Evolutionary conservation across 2,329 filamentous ascomycete species (phyloP).

Genomic region (Paecilomyces formosus): DNA sequence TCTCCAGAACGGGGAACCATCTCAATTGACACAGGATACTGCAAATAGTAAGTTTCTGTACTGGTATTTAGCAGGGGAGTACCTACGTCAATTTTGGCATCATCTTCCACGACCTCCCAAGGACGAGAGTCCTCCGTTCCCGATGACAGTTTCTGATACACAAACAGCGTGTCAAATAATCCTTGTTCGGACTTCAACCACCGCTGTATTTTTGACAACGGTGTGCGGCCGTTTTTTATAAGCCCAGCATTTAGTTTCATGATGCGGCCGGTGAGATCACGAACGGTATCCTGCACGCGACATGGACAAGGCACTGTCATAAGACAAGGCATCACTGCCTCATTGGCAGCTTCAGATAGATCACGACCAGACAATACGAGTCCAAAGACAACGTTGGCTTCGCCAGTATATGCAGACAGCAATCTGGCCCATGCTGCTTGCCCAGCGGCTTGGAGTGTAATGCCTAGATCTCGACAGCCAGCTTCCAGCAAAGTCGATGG

Average conservation of each 20-base stretch:
- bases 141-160: conserved; percentile 60
- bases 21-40: conserved; percentile 74
- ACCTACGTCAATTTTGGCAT: conserved; percentile 57
- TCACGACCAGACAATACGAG: conserved; percentile 70
- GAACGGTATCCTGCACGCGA: conserved; percentile 48
- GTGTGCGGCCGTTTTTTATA: conserved; percentile 63
- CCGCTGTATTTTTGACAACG: conserved; percentile 64
- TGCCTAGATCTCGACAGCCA: conserved; percentile 49
- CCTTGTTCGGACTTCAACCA: conserved; percentile 58
- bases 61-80: background rate
- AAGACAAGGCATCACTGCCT: conserved; percentile 68
- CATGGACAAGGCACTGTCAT: conserved; percentile 69
- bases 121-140: conserved; percentile 18
- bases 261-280: conserved; percentile 53
- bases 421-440: conserved; percentile 74
- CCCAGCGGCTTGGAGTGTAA: conserved; percentile 68
- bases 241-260: conserved; percentile 59
- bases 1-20: conserved; percentile 50
- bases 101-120: conserved; percentile 59
- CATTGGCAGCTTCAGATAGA: conserved; percentile 49
- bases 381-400: conserved; percentile 67
- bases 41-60: conserved; percentile 2
- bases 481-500: conserved; percentile 45
- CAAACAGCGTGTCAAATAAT: conserved; percentile 78
- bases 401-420: conserved; percentile 69